Base-by-base conservation (phyloP, 2,329 filamentous ascomycete species). In the Ceratocystiopsis brevicomis region DNA sequence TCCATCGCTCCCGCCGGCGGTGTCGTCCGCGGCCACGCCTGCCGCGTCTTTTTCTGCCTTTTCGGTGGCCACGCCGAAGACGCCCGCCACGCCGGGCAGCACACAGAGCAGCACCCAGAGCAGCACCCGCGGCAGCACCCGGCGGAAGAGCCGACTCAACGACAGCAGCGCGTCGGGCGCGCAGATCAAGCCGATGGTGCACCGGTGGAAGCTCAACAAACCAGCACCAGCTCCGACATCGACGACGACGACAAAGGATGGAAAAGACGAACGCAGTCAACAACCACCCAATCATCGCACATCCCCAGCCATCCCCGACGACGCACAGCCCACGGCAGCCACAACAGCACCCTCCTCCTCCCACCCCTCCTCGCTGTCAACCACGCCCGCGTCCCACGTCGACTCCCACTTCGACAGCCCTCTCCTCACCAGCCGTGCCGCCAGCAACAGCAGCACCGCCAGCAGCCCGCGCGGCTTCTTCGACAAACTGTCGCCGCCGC, bases 161-260 rank as follows among this genome's bases (percentile, higher is more conserved):
- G 25, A 30, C 25, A 10, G 25, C 25, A 30, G 25, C 25, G 8
- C 10, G 25, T 6, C 25, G 5, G 25, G 10, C 25, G 25, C 25
- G 8, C 25, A 6, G 25, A 6, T 30, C 33, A 46, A 47, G 33
- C 39, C 48, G 13, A 41, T 51, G 13, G 47, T 51, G 18, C 52
- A 49, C 25, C 51, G 51, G 37, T 52, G 55, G 48, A 56, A 48
- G 43, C 55, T 57, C 38, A 50, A 8, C 25, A 30, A 30, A 11
- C 4, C 25, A 10, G 2, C 25, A 9, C 4, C 21, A 21, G 4
- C 21, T 8, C 6, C 25, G 25, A 30, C 25, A 9, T 6, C 25
- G 25, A 11, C 56, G 13, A 51, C 50, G 4, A 53, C 48, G 41
- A 40, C 49, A 14, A 34, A 40, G 11, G 43, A 42, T 18, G 21